These are phyloP conservation scores for Apophysomyces elegans DNA, from an alignment of 371 early-diverging fungal species.

Conservation along the genomic window DNA sequence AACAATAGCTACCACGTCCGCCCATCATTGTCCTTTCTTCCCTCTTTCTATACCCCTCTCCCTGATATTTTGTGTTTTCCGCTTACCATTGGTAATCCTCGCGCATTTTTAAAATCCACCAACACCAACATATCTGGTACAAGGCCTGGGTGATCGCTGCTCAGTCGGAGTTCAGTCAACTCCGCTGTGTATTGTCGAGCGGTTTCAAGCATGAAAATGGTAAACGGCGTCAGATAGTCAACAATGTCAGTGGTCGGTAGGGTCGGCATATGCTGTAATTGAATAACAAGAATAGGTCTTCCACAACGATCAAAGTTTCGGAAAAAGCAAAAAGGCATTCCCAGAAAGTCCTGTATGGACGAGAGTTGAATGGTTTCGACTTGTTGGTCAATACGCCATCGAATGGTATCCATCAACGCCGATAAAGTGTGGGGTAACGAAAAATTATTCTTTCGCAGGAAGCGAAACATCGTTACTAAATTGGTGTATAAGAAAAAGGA, in stretches of 20 bases:
- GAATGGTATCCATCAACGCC: slow-evolving; percentile 39
- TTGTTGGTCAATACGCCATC: slow-evolving; percentile 43
- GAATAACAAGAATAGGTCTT: slow-evolving; percentile 43
- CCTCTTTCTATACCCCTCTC: background rate
- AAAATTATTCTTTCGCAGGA: slow-evolving; percentile 38
- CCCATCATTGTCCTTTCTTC: too few species aligned
- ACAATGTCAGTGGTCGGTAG: slow-evolving; percentile 18
- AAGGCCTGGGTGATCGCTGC: slow-evolving; percentile 20
- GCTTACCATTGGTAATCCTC: slow-evolving; percentile 39
- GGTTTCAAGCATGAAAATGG: slow-evolving; percentile 46
- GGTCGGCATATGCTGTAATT: slow-evolving; percentile 35
- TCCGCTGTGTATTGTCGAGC: slow-evolving; percentile 32
- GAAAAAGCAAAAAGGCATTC: slow-evolving; percentile 41
- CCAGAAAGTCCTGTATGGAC: slow-evolving; percentile 26
- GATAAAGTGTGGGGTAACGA: slow-evolving; percentile 42
- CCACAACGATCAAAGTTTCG: slow-evolving; percentile 33
- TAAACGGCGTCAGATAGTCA: slow-evolving; percentile 36
- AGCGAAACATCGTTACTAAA: slow-evolving; percentile 50
- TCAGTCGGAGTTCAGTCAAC: slow-evolving; percentile 25
- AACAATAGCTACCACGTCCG: too few species aligned
- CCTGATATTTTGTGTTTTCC: background rate
- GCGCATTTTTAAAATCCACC: slow-evolving; percentile 46
- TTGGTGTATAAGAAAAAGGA: background rate
- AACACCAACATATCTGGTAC: slow-evolving; percentile 37
- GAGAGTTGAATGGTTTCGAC: slow-evolving; percentile 28